Evolutionary conservation across 495 filamentous ascomycete genomes (phyloP).

Genomic region (Chlorociboria aeruginascens): DNA sequence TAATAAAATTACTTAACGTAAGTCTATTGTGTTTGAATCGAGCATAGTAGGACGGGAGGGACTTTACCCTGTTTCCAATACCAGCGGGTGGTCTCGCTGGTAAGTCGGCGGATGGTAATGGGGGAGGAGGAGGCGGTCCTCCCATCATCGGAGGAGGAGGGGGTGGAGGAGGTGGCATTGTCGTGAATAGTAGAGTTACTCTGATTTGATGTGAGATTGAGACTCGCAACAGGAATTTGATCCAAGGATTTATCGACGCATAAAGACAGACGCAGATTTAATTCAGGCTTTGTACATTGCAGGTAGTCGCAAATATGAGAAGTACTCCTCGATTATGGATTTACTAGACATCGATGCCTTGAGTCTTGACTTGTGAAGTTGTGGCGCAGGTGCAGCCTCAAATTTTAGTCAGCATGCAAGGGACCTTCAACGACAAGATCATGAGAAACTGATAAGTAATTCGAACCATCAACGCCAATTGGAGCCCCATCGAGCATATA

Average conservation of each 20-base stretch:
- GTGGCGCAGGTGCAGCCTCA: constrained; percentile 7
- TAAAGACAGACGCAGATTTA: not conserved
- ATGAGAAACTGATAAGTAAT: not conserved
- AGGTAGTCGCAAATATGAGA: not conserved
- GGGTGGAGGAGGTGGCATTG: constrained; percentile 57
- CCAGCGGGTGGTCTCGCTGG: constrained; percentile 22
- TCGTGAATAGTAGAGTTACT: not conserved
- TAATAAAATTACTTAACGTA: constrained; percentile 7
- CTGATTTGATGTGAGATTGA: not conserved
- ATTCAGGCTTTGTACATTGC: not conserved
- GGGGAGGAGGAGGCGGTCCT: constrained; percentile 58
- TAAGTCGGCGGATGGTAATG: constrained; percentile 40
- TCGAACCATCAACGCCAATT: not conserved
- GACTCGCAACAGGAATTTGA: not conserved
- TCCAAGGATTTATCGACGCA: constrained; percentile 1
- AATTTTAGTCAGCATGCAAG: not conserved
- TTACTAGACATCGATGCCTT: constrained; percentile 1
- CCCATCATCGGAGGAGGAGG: constrained; percentile 36
- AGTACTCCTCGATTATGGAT: not conserved
- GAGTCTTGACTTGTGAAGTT: constrained; percentile 2
- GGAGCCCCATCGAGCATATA: not conserved
- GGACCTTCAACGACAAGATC: constrained; percentile 1
- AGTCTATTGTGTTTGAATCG: constrained; percentile 15
- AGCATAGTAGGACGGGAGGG: constrained; percentile 11
- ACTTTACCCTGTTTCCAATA: constrained; percentile 14